phyloP scores from a whole-genome alignment of 1,284 basidiomycete genomes.

The Hymenochaete sp. region DNA sequence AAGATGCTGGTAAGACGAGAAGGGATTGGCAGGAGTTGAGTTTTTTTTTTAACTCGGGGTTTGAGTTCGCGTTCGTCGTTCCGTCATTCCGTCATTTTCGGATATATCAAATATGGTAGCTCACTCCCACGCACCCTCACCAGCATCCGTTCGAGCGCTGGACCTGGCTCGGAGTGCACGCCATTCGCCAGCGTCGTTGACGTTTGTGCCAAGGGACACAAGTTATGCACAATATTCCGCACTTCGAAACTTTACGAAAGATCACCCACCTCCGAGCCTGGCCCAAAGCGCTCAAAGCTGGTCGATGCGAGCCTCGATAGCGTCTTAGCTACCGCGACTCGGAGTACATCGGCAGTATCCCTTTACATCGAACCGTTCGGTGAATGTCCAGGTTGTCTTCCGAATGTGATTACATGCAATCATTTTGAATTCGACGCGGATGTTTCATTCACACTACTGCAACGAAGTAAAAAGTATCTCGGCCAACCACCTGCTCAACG shows the following conservation, averaged over 20 bases:
- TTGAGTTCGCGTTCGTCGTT: background rate
- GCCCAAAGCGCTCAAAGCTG: constrained; percentile 11
- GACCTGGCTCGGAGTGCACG: too few relatives aligned
- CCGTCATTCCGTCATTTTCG: too few relatives aligned
- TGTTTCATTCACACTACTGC: constrained; percentile 91
- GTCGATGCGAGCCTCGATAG: constrained; percentile 21
- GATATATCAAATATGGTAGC: too few relatives aligned
- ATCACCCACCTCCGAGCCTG: constrained; percentile 23
- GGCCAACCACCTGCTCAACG: constrained; percentile 60
- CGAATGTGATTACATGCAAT: constrained; percentile 86
- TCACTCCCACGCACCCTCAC: too few relatives aligned
- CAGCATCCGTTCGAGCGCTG: too few relatives aligned
- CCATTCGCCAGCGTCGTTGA: too few relatives aligned
- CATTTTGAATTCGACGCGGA: too few relatives aligned
- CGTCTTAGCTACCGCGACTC: constrained; percentile 33
- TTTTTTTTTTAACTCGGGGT: background rate
- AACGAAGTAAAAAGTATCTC: constrained; percentile 94
- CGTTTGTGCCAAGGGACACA: constrained; percentile 90
- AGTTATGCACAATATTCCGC: constrained; percentile 77
- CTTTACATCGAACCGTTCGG: constrained; percentile 57
- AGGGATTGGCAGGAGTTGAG: background rate
- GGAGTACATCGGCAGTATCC: constrained; percentile 30
- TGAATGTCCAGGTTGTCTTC: constrained; percentile 81
- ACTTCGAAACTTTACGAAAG: constrained; percentile 47
- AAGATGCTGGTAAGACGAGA: too few relatives aligned